A percentile compares a stretch with the other conserved stretches of the same genome.
phyloP scores from a whole-genome alignment of 768 basidiomycete genomes.

The Sutorius australiensis region DNA sequence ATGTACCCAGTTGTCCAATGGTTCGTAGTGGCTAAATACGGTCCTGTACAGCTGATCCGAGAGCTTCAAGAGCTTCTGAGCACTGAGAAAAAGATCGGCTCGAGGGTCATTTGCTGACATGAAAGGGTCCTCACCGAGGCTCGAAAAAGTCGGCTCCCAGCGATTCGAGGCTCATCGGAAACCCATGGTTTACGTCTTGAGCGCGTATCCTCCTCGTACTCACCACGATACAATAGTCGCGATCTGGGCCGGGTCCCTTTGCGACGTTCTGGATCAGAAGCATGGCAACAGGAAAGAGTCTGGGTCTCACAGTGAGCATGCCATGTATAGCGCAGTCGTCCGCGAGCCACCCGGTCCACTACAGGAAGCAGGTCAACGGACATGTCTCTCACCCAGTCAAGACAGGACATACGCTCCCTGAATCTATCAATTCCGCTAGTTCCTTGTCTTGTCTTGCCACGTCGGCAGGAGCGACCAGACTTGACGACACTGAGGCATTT shows the following conservation, averaged over 20 bases:
- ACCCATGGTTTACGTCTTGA: neutral
- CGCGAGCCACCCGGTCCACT: conserved; percentile 24
- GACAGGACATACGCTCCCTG: conserved; percentile 8
- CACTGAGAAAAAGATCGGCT: conserved; percentile 2
- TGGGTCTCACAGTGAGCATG: conserved; percentile 16
- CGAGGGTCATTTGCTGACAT: neutral
- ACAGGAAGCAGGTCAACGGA: neutral
- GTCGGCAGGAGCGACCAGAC: conserved; percentile 18
- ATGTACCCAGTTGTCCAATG: conserved; percentile 49
- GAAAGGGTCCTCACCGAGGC: conserved; percentile 12
- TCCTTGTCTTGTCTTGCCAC: conserved; percentile 17
- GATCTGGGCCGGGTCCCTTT: conserved; percentile 11
- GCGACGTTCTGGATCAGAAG: neutral
- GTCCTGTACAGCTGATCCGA: conserved; percentile 22
- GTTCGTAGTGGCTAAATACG: conserved; percentile 30
- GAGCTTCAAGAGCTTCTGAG: conserved; percentile 19
- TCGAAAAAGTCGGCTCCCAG: conserved; percentile 18
- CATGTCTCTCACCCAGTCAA: neutral
- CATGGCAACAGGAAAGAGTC: no score
- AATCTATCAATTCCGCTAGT: conserved; percentile 7
- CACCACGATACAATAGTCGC: conserved; percentile 18
- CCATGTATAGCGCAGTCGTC: conserved; percentile 20
- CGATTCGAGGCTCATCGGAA: conserved; percentile 11
- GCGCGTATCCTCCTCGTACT: conserved; percentile 2
- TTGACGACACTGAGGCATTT: neutral